Conservation (phyloP, 2,329 filamentous ascomycete genomes). For the Lachnellula subtilissima region DNA sequence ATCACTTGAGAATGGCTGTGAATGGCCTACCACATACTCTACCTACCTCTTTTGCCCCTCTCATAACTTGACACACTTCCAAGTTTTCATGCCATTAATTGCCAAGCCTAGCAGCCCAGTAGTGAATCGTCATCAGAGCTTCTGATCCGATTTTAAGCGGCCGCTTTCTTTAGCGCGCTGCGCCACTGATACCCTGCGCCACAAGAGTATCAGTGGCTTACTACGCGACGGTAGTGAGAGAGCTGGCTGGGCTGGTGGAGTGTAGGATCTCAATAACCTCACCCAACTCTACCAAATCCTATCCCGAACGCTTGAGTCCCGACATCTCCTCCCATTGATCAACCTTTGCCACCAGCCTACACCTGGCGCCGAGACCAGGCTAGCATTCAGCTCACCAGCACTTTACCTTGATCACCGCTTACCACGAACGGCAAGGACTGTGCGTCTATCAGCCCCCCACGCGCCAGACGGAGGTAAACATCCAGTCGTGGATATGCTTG, state of each 20-base stretch:
- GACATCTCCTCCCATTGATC: not conserved
- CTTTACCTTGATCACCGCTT: not conserved
- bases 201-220: too few relatives aligned
- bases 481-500: slow-evolving; percentile 53
- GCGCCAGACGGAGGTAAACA: slow-evolving; percentile 3
- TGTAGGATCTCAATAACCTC: too few relatives aligned
- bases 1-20: not conserved
- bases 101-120: too few relatives aligned
- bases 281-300: too few relatives aligned
- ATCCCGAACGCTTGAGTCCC: too few relatives aligned
- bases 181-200: too few relatives aligned
- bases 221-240: too few relatives aligned
- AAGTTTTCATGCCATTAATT: not conserved
- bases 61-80: not conserved
- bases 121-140: too few relatives aligned
- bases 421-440: slow-evolving; percentile 2
- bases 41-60: not conserved
- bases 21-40: not conserved
- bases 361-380: not conserved
- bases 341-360: not conserved
- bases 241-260: too few relatives aligned
- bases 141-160: too few relatives aligned
- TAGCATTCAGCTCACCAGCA: not conserved
- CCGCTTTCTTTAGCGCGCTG: too few relatives aligned
- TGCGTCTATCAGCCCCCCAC: slow-evolving; percentile 7